Evolutionary conservation across 2,329 filamentous ascomycete genomes (phyloP), one percentile per base, ranked within the genome.

Genomic region (Blumeria graminis): DNA sequence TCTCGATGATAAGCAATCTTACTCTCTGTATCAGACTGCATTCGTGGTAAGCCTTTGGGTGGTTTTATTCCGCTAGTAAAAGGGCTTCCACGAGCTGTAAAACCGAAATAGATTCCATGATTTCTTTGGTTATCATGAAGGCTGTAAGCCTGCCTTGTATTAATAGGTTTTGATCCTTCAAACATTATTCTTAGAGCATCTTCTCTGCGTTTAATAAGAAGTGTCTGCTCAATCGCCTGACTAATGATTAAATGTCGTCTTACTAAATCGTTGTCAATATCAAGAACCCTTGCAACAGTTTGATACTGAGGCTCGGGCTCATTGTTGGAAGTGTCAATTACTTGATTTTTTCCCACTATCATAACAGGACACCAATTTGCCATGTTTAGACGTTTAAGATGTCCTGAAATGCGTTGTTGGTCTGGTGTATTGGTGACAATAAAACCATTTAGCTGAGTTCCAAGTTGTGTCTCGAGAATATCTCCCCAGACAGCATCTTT

Each of bases 241-340:
- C 81, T 82, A 66, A 96, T 92, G 63, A 98, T 82, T 51, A 96
- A 71, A 58, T 88, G 82, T 59, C 87, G 84, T 54, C 81, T 81
- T 18, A 95, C 82, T 46, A 84, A 69, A 18, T 84, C 77, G 61
- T 90, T 80, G 59, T 92, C 85, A 59, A 96, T 84, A 68, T 87
- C 82, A 55, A 98, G 72, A 1, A 86, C 79, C 55, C 86, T 77
- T 50, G 95, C 71, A 59, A 90, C 81, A 0, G 92, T 98, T 61
- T 86, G 77, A 57, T 85, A 84, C 2, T 74, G 69, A 13, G 70
- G 59, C 60, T 86, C 81, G 1, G 92, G 92, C 65, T 96, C 88
- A 57, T 86, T 74, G n/a, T 73, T 69, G 6, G 71, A 70, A 4
- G 76, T 78, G 62, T 88, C 72, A 53, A 83, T 73, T 3, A 65